A percentile compares a stretch with the other conserved stretches of the same genome.
Conservation (phyloP, 441 rosid species). For the Croton setiger region DNA sequence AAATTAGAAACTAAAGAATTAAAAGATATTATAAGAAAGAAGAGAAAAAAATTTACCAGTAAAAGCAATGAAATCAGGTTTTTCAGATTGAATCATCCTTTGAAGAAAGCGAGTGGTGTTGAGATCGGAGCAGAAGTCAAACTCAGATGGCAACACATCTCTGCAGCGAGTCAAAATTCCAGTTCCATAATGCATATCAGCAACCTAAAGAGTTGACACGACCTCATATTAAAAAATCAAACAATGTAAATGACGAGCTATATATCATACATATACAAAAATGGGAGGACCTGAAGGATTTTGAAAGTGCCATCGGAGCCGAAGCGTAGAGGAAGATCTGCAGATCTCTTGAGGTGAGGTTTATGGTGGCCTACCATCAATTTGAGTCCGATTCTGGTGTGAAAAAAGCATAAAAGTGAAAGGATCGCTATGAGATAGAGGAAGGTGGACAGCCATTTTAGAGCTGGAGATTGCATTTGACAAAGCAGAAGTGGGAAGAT, state of each 20-base stretch:
- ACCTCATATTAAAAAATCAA: not conserved
- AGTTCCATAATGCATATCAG: slow-evolving; percentile 88
- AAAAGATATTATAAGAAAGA: not conserved
- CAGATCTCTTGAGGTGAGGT: slow-evolving; percentile 47
- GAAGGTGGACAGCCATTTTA: slow-evolving; percentile 38
- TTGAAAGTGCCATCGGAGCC: slow-evolving; percentile 82
- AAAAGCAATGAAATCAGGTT: slow-evolving; percentile 79
- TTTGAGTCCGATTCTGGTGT: slow-evolving; percentile 35
- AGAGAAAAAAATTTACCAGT: slow-evolving; percentile 42
- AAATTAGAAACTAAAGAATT: not conserved
- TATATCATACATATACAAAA: too few species aligned
- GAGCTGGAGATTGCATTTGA: slow-evolving; percentile 27
- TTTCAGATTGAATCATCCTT: slow-evolving; percentile 64
- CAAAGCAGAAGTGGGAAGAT: too few species aligned
- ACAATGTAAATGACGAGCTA: not conserved
- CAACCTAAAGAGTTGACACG: slow-evolving; percentile 39
- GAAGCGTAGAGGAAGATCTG: slow-evolving; percentile 72
- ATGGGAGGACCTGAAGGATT: slow-evolving; percentile 64
- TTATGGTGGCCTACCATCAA: slow-evolving; percentile 36
- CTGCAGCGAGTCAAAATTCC: slow-evolving; percentile 68
- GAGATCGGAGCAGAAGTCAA: slow-evolving; percentile 70
- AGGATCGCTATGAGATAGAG: slow-evolving; percentile 42
- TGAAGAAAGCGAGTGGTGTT: slow-evolving; percentile 72
- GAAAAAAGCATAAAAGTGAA: slow-evolving; percentile 38
- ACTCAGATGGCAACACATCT: slow-evolving; percentile 60